Percentiles rank a stretch among this genome's conserved stretches.
Evolutionary conservation across 2,329 filamentous ascomycete genomes (phyloP).

Genomic region (Elsinoe perseae): DNA sequence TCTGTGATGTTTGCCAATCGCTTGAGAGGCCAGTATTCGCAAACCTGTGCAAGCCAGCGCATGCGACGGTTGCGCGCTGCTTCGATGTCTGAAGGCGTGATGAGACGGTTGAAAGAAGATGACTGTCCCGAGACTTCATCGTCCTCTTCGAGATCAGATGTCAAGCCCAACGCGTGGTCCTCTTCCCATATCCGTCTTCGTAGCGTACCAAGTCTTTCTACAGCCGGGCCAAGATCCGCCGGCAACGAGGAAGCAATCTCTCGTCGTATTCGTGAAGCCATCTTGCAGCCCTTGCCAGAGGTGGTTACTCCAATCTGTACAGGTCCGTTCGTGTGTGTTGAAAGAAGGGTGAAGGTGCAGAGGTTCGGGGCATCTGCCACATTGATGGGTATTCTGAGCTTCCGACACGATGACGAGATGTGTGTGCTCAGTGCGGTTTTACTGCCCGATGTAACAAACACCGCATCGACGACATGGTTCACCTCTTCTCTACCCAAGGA

Average conservation of each 20-base stretch:
- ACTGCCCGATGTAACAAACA: slow-evolving; percentile 68
- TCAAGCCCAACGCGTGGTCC: slow-evolving; percentile 51
- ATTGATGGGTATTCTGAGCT: slow-evolving; percentile 83
- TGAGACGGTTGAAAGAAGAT: slow-evolving; percentile 74
- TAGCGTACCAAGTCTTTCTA: slow-evolving; percentile 66
- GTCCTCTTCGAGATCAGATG: slow-evolving; percentile 34
- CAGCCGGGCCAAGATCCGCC: slow-evolving; percentile 63
- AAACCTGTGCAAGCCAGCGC: slow-evolving; percentile 90
- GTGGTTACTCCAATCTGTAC: slow-evolving; percentile 94
- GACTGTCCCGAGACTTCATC: slow-evolving; percentile 65
- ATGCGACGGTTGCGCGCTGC: slow-evolving; percentile 72
- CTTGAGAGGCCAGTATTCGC: slow-evolving; percentile 94
- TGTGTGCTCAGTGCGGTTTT: slow-evolving; percentile 45
- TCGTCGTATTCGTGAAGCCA: slow-evolving; percentile 78
- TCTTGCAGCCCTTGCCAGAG: slow-evolving; percentile 87
- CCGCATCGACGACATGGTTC: slow-evolving; percentile 71
- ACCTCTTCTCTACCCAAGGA: slow-evolving; percentile 74
- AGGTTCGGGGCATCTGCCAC: slow-evolving; percentile 79
- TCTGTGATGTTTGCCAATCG: slow-evolving; percentile 73
- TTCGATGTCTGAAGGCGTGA: slow-evolving; percentile 65
- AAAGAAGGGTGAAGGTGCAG: slow-evolving; percentile 83
- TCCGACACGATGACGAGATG: slow-evolving; percentile 67
- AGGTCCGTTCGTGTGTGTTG: slow-evolving; percentile 81
- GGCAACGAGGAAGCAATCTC: slow-evolving; percentile 81
- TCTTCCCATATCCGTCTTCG: slow-evolving; percentile 66